Evolutionary conservation across 768 basidiomycete species (phyloP).

Genomic region (Trametes cingulata): DNA sequence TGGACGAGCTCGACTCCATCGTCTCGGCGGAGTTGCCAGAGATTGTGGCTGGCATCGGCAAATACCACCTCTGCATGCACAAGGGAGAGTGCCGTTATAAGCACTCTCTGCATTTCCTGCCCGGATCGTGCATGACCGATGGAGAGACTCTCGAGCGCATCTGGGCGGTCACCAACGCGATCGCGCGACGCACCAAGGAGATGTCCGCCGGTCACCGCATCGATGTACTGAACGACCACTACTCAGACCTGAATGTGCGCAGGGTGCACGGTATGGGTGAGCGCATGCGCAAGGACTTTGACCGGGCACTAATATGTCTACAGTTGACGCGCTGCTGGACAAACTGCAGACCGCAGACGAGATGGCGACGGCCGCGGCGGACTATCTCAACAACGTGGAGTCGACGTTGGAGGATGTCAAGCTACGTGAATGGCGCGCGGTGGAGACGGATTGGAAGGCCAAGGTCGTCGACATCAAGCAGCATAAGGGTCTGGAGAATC

Average conservation of each 20-base stretch:
- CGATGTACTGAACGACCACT: conserved; percentile 24
- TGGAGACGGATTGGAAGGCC: not conserved
- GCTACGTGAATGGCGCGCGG: not conserved
- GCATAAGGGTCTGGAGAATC: not conserved
- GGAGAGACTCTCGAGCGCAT: conserved; percentile 20
- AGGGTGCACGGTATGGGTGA: conserved; percentile 11
- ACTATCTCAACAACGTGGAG: not conserved
- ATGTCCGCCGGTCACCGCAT: conserved; percentile 23
- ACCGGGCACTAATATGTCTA: not conserved
- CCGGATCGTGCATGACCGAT: conserved; percentile 17
- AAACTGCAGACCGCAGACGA: no score
- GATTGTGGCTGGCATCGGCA: conserved; percentile 11
- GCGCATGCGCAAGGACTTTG: not conserved
- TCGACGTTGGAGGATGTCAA: not conserved
- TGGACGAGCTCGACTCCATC: not conserved
- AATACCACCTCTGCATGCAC: conserved; percentile 22
- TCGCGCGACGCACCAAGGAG: conserved; percentile 13
- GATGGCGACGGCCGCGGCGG: no score
- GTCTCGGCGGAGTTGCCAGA: not conserved
- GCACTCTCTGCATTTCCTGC: conserved; percentile 10
- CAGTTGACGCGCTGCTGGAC: no score
- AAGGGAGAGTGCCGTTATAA: conserved; percentile 5
- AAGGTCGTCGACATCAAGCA: not conserved
- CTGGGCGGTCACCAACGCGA: conserved; percentile 15
- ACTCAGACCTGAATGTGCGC: conserved; percentile 18